Base-by-base conservation (phyloP, 495 filamentous ascomycete genomes). In the Lentithecium fluviatile region DNA sequence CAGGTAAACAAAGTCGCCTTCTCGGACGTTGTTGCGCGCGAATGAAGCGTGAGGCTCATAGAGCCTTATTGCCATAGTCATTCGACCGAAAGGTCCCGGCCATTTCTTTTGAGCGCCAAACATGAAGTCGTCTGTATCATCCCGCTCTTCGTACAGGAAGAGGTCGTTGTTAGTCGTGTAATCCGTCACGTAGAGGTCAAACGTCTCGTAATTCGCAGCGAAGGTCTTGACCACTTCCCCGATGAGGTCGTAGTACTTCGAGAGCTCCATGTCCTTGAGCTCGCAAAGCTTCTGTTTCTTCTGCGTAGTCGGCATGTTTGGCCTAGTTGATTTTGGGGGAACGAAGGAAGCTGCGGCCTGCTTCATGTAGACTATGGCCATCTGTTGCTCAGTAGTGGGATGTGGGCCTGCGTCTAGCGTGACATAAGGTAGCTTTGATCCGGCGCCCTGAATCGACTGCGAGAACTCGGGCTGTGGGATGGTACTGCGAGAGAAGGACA, bases 111-210 rank as follows among this genome's bases (percentile, higher is more conserved):
- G n/a, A 2, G 36, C 24, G 21, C 50, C 12, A 25, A 2, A 51
- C 74, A 68, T 34, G 72, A 21, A 37, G 23, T 20, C 13, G 13
- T 62, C 51, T 12, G 42, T 62, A 24, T 72, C 45, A 7, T 53
- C 69, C 6, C 42, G 48, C 10, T 72, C 68, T 11, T 69, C 64
- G 49, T 85, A 83, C 32, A 84, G 73, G 45, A 78, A 83, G 20
- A 97, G 82, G 29, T 65, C 56, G 0, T 72, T 64, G 59, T 95
- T 88, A 23, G 79, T 69, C 8, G 92, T 95, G 72, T 95, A 98
- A 71, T 98, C 94, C 0, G 89, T 91, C 17, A 96, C 70, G 71
- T 92, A 91, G 0, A 98, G 43, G 1, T 86, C 83, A 19, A 80
- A 80, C 17, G 77, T 76, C 25, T 70, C 72, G 72, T 74, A 34